These are phyloP conservation scores for Aspergillus neoniger DNA, from an alignment of 2,329 filamentous ascomycete genomes.

Conservation along the genomic window DNA sequence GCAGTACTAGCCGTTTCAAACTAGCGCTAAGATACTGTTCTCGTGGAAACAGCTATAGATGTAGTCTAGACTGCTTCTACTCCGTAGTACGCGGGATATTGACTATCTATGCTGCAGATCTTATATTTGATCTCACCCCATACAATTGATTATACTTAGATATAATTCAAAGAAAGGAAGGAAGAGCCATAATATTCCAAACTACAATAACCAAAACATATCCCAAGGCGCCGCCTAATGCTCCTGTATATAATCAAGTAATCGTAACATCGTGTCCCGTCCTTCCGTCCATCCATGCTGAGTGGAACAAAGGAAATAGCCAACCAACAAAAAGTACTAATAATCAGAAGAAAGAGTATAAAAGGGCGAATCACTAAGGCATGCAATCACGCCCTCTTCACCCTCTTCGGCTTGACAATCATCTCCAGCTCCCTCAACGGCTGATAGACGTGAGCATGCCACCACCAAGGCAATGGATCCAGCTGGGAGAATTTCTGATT, in stretches of 20 bases:
- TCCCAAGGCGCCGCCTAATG: conserved; percentile 40
- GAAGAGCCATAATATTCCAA: too few species aligned
- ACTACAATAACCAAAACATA: not conserved
- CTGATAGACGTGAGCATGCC: conserved; percentile 60
- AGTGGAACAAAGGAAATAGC: not conserved
- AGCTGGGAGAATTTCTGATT: conserved; percentile 56
- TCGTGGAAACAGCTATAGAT: conserved; percentile 2
- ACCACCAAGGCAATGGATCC: conserved; percentile 61
- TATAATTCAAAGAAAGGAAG: not conserved
- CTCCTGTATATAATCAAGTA: conserved; percentile 29
- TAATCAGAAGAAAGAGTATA: not conserved
- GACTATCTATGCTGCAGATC: not conserved
- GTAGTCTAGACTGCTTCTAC: not conserved
- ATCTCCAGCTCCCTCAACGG: conserved; percentile 39
- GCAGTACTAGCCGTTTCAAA: not conserved
- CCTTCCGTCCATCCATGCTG: not conserved
- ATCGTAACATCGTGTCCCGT: not conserved
- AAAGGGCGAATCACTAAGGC: not conserved
- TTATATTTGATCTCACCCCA: too few species aligned
- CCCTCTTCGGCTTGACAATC: conserved; percentile 3
- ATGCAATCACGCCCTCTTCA: not conserved
- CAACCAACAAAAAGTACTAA: not conserved
- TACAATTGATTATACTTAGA: not conserved
- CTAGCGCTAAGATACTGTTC: not conserved
- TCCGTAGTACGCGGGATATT: too few species aligned